phyloP scores from a whole-genome alignment of 257 asterid species.

The Nicotiana obtusifolia region DNA sequence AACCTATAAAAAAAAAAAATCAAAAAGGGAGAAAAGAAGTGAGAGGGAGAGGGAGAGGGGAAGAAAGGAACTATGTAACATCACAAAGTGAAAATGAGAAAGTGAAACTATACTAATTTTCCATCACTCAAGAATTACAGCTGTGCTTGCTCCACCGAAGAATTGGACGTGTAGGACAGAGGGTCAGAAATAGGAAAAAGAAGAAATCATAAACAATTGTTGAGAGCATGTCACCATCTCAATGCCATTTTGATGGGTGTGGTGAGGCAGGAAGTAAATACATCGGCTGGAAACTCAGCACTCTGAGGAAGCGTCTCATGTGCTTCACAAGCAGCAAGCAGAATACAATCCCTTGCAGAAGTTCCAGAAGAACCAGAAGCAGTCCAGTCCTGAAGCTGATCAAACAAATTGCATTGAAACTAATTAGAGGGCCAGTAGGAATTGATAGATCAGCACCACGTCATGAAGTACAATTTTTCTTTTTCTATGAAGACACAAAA shows the following conservation, averaged over 20 bases:
- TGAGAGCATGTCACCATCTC: slow-evolving; percentile 57
- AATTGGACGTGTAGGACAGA: not conserved
- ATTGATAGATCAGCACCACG: not conserved
- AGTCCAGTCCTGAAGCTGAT: slow-evolving; percentile 74
- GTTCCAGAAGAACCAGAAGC: slow-evolving; percentile 52
- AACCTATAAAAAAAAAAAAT: not conserved
- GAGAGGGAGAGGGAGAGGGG: not conserved
- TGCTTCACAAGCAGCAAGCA: slow-evolving; percentile 90
- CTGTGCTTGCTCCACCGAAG: not conserved
- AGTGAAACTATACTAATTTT: not conserved
- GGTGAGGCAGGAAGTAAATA: slow-evolving; percentile 94
- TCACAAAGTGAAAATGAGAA: not conserved
- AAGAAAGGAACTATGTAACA: not conserved
- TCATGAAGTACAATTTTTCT: not conserved
- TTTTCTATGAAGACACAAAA: not conserved
- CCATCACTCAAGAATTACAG: not conserved
- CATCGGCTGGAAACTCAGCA: slow-evolving; percentile 95
- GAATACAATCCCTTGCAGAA: slow-evolving; percentile 55
- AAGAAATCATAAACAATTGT: slow-evolving; percentile 1
- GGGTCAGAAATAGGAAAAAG: slow-evolving; percentile 4
- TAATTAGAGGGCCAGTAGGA: not conserved
- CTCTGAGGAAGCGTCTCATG: slow-evolving; percentile 94
- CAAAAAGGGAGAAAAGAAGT: not conserved
- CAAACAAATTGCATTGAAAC: slow-evolving; percentile 7
- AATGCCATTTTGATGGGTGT: slow-evolving; percentile 97